Conservation (phyloP, 2,329 filamentous ascomycete genomes). For the Rugonectria rugulosa region DNA sequence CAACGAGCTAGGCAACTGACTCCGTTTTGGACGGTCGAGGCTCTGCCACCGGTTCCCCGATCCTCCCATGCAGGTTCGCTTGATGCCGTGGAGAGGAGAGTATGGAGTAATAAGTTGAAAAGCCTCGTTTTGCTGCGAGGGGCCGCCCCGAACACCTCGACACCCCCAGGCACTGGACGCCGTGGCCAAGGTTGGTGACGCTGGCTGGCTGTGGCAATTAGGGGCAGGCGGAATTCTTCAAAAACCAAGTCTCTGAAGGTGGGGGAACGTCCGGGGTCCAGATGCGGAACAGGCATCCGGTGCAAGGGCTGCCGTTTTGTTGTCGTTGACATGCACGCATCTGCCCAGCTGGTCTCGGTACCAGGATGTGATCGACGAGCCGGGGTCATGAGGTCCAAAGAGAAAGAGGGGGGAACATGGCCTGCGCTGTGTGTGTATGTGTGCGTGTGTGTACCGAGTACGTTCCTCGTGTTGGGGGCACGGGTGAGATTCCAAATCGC, state of each 20-base stretch:
- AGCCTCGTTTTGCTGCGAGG: no score
- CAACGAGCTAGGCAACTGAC: constrained; percentile 1
- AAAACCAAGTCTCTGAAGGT: background rate
- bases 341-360: constrained; percentile 5
- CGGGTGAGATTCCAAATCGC: constrained; percentile 12
- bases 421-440: no score
- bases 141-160: constrained; percentile 4
- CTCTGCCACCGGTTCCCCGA: constrained; percentile 1
- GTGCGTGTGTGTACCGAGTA: no score
- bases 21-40: constrained; percentile 2
- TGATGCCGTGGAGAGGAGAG: background rate
- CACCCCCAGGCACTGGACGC: background rate
- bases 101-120: background rate
- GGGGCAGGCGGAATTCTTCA: constrained; percentile 3
- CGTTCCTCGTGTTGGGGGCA: background rate
- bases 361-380: constrained; percentile 19
- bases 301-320: constrained; percentile 12
- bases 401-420: background rate
- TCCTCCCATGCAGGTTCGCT: background rate
- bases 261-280: constrained; percentile 16
- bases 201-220: background rate
- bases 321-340: constrained; percentile 7
- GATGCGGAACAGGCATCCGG: constrained; percentile 19
- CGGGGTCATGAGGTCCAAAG: constrained; percentile 3
- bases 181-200: background rate